These are phyloP conservation scores for Lasiodiplodia gonubiensis DNA, from an alignment of 2,329 filamentous ascomycete genomes.

Conservation along the genomic window DNA sequence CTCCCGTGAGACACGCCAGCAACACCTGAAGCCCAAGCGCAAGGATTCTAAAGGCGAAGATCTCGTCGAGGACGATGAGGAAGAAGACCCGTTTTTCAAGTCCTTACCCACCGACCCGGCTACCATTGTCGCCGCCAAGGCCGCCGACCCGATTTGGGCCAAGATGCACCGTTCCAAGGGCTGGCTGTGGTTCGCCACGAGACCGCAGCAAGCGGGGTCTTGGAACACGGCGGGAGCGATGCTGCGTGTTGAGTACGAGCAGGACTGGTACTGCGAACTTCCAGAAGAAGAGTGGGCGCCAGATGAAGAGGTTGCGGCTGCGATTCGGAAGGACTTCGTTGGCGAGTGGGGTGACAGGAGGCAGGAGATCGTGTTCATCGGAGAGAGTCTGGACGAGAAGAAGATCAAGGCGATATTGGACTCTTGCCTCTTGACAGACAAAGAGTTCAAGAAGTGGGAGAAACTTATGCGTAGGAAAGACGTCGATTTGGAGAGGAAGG, in stretches of 20 bases:
- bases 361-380: conserved; percentile 77
- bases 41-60: conserved; percentile 15
- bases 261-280: conserved; percentile 65
- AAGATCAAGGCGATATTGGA: conserved; percentile 63
- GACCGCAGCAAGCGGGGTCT: conserved; percentile 61
- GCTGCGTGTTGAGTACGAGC: conserved; percentile 64
- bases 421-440: conserved; percentile 65
- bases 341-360: conserved; percentile 69
- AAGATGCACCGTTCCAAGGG: conserved; percentile 69
- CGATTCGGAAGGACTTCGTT: conserved; percentile 58
- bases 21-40: conserved; percentile 1
- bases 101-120: conserved; percentile 28
- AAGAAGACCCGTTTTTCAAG: conserved; percentile 36
- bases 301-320: conserved; percentile 54
- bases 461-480: conserved; percentile 43
- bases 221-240: conserved; percentile 71
- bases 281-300: conserved; percentile 58
- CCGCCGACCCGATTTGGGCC: conserved; percentile 57
- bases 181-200: conserved; percentile 64
- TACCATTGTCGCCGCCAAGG: conserved; percentile 61
- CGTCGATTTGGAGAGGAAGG: conserved; percentile 45
- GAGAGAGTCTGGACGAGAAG: conserved; percentile 63
- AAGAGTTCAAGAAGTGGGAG: conserved; percentile 56
- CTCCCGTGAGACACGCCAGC: not conserved
- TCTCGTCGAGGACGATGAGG: conserved; percentile 39